Base-by-base conservation (phyloP, 2,329 filamentous ascomycete species). In the Apiospora rasikravindrae region DNA sequence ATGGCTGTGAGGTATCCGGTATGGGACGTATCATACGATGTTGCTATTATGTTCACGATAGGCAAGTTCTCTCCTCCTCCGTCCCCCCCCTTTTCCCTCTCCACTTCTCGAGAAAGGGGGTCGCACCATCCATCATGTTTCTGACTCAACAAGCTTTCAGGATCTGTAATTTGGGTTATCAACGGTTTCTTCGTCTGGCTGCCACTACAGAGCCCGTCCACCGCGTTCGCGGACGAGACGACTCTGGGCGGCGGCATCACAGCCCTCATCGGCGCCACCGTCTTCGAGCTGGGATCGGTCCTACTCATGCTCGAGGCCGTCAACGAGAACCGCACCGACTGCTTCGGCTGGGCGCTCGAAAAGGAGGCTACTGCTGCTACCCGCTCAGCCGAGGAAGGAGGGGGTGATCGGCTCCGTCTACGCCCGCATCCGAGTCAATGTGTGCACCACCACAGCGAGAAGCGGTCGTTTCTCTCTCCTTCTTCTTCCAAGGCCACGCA, bases 341-440 rank as follows among this genome's bases (percentile, higher is more conserved):
- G 91, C 78, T 93, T 93, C 77, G 91, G 91, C 4, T 93, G 90
- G 90, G 91, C 91, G 0, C 76, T 93, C 1, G 88, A 92, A 74
- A 84, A 84, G 29, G 84, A 84, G 0, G 53, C 88, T 2, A 82
- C 42, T 47, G 16, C 33, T 16, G 33, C 57, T 40, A 7, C 19
- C 8, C 57, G 5, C 29, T 10, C 29, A 1, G 19, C 57, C 10
- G 57, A 22, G 4, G 53, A 11, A 8, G 53, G 19, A 16, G 29
- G 8, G 14, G 29, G 33, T 14, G 19, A 5, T 6, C 29, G 53
- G 29, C 53, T 37, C 29, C 29, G 29, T 8, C 53, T 61, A 11
- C 29, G 53, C 5, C 29, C 53, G 19, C 29, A n/a, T 4, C 53
- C 53, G 53, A 37, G 53, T 11, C 53, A 11, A 8, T 61, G 53